A percentile compares a stretch with the other conserved stretches of the same genome.
These are phyloP conservation scores for Rhytidhysteron rufulum DNA, from an alignment of 2,329 filamentous ascomycete genomes.

Conservation along the genomic window DNA sequence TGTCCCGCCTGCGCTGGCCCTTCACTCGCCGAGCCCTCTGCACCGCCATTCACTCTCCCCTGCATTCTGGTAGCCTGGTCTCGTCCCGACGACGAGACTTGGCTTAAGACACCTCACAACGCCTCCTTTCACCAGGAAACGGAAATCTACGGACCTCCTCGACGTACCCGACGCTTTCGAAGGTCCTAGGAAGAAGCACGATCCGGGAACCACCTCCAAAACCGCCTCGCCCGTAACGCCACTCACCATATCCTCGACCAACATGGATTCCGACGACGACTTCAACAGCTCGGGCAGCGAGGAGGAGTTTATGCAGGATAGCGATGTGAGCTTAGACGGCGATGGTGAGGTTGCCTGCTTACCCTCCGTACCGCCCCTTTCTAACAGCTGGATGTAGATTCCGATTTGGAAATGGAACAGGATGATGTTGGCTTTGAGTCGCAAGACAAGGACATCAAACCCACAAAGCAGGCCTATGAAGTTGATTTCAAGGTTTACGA, in stretches of 20 bases:
- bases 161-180: constrained; percentile 22
- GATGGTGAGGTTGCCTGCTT: not conserved
- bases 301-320: constrained; percentile 70
- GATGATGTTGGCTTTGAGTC: constrained; percentile 58
- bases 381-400: constrained; percentile 31
- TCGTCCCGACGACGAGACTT: constrained; percentile 38
- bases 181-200: constrained; percentile 29
- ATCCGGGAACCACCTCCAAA: constrained; percentile 13
- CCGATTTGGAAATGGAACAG: constrained; percentile 55
- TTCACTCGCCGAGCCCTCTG: constrained; percentile 5
- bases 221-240: constrained; percentile 28
- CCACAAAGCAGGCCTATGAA: constrained; percentile 72
- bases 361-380: not conserved
- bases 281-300: constrained; percentile 84
- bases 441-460: constrained; percentile 69
- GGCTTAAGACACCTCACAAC: constrained; percentile 31
- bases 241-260: constrained; percentile 38
- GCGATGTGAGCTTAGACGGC: constrained; percentile 56
- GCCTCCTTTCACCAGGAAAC: constrained; percentile 34
- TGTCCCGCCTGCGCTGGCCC: too few relatives aligned
- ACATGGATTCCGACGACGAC: constrained; percentile 95
- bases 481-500: constrained; percentile 79
- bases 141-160: constrained; percentile 36
- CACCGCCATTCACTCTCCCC: constrained; percentile 7
- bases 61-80: constrained; percentile 30